These are phyloP conservation scores for Ophiostoma ips DNA, from an alignment of 2,329 filamentous ascomycete genomes.

Conservation along the genomic window DNA sequence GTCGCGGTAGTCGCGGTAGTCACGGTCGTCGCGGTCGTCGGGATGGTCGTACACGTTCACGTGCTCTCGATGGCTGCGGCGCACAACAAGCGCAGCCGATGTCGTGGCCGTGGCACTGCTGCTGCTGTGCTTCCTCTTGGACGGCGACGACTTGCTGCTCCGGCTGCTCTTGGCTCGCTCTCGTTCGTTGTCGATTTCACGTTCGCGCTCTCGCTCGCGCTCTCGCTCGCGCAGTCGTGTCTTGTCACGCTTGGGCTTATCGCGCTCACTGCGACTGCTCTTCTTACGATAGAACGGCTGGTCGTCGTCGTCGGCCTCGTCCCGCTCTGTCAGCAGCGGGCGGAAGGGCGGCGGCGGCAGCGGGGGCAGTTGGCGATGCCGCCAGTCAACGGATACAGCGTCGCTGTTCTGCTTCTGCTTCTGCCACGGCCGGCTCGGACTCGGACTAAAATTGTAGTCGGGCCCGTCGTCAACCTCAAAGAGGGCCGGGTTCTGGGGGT, in stretches of 20 bases:
- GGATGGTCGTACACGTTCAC: constrained; percentile 2
- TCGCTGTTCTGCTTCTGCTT: background rate
- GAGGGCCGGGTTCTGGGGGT: background rate
- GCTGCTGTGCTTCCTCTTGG: constrained; percentile 1
- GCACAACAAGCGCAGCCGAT: constrained; percentile 3
- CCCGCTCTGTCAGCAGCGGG: background rate
- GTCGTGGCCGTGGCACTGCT: background rate
- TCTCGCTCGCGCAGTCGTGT: constrained; percentile 4
- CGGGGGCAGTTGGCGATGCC: constrained; percentile 11
- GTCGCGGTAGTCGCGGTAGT: background rate
- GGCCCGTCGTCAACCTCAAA: constrained; percentile 11
- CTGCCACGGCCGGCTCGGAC: background rate
- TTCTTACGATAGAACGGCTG: background rate
- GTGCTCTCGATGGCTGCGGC: background rate
- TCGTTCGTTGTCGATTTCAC: constrained; percentile 1
- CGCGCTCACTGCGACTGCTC: constrained; percentile 3
- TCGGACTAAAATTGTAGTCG: background rate
- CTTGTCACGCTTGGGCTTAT: background rate
- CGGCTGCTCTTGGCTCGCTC: constrained; percentile 1
- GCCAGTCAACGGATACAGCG: constrained; percentile 7
- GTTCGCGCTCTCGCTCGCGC: background rate
- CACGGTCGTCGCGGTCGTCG: too few relatives aligned
- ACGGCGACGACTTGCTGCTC: background rate
- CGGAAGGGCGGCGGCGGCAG: constrained; percentile 7
- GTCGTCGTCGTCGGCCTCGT: constrained; percentile 5